phyloP scores from a whole-genome alignment of 1,139 yeast genomes.

The Groenewaldozyma sp. region DNA sequence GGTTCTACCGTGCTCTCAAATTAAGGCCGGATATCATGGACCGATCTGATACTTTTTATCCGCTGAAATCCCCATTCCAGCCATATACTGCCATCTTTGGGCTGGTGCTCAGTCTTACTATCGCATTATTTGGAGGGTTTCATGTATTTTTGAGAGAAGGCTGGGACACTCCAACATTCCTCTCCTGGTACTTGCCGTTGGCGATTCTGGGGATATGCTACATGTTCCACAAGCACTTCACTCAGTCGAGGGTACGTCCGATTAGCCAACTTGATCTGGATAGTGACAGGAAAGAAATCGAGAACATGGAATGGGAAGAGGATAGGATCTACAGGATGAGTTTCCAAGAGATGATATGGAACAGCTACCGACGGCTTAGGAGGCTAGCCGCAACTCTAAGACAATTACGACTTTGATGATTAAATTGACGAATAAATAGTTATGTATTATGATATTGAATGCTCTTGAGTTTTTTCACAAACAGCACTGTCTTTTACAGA shows the following conservation, averaged over 20 bases:
- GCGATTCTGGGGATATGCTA: constrained; percentile 48
- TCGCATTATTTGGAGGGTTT: constrained; percentile 62
- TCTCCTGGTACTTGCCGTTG: constrained; percentile 60
- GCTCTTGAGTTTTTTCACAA: not conserved
- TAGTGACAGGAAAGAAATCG: constrained; percentile 62
- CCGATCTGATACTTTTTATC: constrained; percentile 38
- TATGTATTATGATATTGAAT: too few relatives aligned
- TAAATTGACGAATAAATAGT: too few relatives aligned
- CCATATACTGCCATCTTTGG: constrained; percentile 70
- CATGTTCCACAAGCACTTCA: constrained; percentile 44
- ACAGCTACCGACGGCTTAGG: constrained; percentile 1
- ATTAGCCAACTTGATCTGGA: constrained; percentile 66
- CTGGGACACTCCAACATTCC: constrained; percentile 58
- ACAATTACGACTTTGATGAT: too few relatives aligned
- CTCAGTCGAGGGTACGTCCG: constrained; percentile 46
- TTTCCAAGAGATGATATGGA: constrained; percentile 10
- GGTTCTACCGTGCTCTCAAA: constrained; percentile 63
- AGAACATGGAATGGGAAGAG: constrained; percentile 31
- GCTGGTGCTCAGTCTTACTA: constrained; percentile 42
- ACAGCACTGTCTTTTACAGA: not conserved
- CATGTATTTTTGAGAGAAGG: constrained; percentile 47
- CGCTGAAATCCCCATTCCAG: constrained; percentile 68
- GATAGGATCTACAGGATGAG: constrained; percentile 26
- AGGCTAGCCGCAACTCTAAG: too few relatives aligned
- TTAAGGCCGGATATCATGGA: constrained; percentile 33